phyloP scores from a whole-genome alignment of 1,284 basidiomycete genomes.

The Pholiota adiposa region DNA sequence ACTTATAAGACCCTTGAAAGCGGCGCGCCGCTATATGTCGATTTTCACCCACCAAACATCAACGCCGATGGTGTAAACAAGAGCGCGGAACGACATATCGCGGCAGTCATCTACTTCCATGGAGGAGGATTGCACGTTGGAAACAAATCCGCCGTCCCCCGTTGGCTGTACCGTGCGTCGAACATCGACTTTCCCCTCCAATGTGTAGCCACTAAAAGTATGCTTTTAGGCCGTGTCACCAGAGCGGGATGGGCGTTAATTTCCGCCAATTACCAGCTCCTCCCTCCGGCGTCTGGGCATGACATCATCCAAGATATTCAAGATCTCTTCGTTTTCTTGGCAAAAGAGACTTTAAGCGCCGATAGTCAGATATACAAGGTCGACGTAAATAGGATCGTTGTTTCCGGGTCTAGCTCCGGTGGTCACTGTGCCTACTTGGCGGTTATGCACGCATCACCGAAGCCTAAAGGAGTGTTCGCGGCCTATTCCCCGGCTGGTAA shows the following conservation, averaged over 20 bases:
- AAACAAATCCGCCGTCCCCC: slow-evolving; percentile 60
- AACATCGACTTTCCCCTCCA: background rate
- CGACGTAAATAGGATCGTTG: slow-evolving; percentile 50
- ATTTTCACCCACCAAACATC: background rate
- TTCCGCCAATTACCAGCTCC: slow-evolving; percentile 62
- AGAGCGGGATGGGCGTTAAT: slow-evolving; percentile 56
- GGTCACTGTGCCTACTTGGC: slow-evolving; percentile 68
- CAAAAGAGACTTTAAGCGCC: slow-evolving; percentile 10
- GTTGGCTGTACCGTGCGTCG: slow-evolving; percentile 60
- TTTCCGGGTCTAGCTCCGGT: slow-evolving; percentile 64
- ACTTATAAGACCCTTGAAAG: background rate
- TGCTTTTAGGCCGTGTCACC: slow-evolving; percentile 43
- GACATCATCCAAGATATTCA: slow-evolving; percentile 59
- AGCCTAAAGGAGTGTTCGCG: slow-evolving; percentile 56
- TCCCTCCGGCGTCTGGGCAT: slow-evolving; percentile 60
- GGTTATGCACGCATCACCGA: slow-evolving; percentile 53
- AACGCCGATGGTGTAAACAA: background rate
- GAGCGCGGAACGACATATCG: slow-evolving; percentile 24
- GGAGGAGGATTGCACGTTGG: slow-evolving; percentile 66
- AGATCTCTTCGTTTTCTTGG: slow-evolving; percentile 55
- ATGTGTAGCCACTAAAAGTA: slow-evolving; percentile 1
- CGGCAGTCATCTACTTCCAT: slow-evolving; percentile 65
- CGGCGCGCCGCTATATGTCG: background rate
- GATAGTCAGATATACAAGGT: slow-evolving; percentile 32
- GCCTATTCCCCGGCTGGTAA: slow-evolving; percentile 70